Evolutionary conservation across 2,329 filamentous ascomycete species (phyloP).

Genomic region (Tolypocladium endophyticum): DNA sequence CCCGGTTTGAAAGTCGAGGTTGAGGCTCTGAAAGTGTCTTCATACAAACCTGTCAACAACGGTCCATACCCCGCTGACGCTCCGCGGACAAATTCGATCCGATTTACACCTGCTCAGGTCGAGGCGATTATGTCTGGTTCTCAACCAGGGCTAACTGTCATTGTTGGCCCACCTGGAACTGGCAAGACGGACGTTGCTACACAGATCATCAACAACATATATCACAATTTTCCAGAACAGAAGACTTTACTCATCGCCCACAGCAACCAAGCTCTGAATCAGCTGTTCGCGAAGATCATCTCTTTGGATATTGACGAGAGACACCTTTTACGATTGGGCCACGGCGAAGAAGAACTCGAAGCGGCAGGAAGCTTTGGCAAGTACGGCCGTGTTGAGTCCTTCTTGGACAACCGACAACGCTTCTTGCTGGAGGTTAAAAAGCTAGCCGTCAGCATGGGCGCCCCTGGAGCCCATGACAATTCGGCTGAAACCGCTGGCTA

Average conservation of each 20-base stretch:
- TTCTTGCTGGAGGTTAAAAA: slow-evolving; percentile 78
- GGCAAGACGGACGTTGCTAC: slow-evolving; percentile 99
- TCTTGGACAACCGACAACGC: slow-evolving; percentile 73
- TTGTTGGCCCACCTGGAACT: slow-evolving; percentile 91
- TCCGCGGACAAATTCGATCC: slow-evolving; percentile 70
- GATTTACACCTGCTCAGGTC: slow-evolving; percentile 84
- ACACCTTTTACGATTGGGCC: slow-evolving; percentile 82
- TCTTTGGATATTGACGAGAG: slow-evolving; percentile 90
- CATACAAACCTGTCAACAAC: slow-evolving; percentile 79
- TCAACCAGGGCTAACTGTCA: slow-evolving; percentile 85
- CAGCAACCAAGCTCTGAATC: slow-evolving; percentile 95
- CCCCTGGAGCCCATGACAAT: slow-evolving; percentile 87
- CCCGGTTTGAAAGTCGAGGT: slow-evolving; percentile 50
- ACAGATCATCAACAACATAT: slow-evolving; percentile 97
- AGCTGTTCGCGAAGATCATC: slow-evolving; percentile 97
- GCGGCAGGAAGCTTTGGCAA: slow-evolving; percentile 87
- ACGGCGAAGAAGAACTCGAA: slow-evolving; percentile 88
- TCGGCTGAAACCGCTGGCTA: slow-evolving; percentile 96
- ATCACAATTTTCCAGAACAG: slow-evolving; percentile 92
- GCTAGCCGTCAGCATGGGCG: slow-evolving; percentile 72
- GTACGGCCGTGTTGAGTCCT: slow-evolving; percentile 86
- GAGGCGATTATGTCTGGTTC: slow-evolving; percentile 90
- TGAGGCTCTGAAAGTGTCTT: slow-evolving; percentile 70
- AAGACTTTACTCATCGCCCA: slow-evolving; percentile 88
- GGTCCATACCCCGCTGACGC: slow-evolving; percentile 83